Conservation (phyloP, 1,284 basidiomycete species). For the Leccinum variabile region DNA sequence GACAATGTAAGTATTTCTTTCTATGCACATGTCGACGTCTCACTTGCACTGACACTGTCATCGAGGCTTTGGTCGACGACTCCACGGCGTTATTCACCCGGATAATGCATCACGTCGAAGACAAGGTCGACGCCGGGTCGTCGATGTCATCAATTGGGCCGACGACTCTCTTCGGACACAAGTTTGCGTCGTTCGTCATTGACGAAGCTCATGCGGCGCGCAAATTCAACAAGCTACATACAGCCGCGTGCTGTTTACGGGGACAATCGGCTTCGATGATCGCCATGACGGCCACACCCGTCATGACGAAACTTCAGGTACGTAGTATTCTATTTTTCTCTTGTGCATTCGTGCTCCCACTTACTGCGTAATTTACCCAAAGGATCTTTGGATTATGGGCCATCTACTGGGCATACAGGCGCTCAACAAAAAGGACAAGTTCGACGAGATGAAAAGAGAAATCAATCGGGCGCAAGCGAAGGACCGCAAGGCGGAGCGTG, state of each 20-base stretch:
- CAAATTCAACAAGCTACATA: conserved; percentile 3
- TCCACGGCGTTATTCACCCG: neutral
- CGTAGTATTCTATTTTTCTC: neutral
- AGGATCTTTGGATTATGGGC: neutral
- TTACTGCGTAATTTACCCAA: neutral
- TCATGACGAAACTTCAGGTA: conserved; percentile 7
- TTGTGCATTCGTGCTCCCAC: neutral
- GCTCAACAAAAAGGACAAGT: neutral
- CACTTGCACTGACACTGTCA: neutral
- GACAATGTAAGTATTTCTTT: neutral
- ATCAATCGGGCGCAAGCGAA: conserved; percentile 1
- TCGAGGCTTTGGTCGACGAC: neutral
- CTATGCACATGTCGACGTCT: neutral
- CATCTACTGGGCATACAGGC: neutral
- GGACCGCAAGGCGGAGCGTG: conserved; percentile 1
- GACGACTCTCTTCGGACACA: neutral
- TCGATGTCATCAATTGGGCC: neutral
- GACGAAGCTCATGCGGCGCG: conserved; percentile 3
- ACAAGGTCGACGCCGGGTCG: neutral
- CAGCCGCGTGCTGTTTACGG: neutral
- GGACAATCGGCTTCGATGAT: neutral
- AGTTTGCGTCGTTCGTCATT: neutral
- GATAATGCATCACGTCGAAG: neutral
- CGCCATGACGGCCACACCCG: conserved; percentile 4
- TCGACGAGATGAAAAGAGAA: neutral